A percentile compares a stretch with the other conserved stretches of the same genome.
Conservation (phyloP, 2,329 filamentous ascomycete genomes). For the Ophiostoma pallidulum region DNA sequence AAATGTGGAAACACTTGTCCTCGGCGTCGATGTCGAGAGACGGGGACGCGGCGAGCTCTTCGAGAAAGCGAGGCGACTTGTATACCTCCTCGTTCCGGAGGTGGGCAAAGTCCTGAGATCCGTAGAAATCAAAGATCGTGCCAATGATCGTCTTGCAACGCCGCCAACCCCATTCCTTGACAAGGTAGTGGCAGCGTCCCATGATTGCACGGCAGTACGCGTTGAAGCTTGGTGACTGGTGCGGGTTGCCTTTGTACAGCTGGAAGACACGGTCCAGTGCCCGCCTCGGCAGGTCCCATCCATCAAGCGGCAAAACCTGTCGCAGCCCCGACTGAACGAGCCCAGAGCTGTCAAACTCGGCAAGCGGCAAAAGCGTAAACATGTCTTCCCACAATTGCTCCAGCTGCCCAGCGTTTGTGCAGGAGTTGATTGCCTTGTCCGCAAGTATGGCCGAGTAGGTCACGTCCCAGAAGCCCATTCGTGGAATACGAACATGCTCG, state of each 20-base stretch:
- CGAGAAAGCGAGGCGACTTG: slow-evolving; percentile 51
- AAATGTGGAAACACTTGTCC: slow-evolving; percentile 58
- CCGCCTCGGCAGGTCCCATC: slow-evolving; percentile 51
- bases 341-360: slow-evolving; percentile 49
- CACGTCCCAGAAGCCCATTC: slow-evolving; percentile 53
- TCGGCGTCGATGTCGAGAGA: slow-evolving; percentile 41
- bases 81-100: slow-evolving; percentile 56
- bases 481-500: slow-evolving; percentile 39
- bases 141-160: slow-evolving; percentile 49
- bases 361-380: slow-evolving; percentile 52
- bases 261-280: slow-evolving; percentile 48
- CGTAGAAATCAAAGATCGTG: slow-evolving; percentile 59
- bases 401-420: slow-evolving; percentile 36
- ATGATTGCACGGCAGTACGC: slow-evolving; percentile 53
- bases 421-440: slow-evolving; percentile 23
- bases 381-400: slow-evolving; percentile 50
- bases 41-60: slow-evolving; percentile 39
- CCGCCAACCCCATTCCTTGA: slow-evolving; percentile 57
- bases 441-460: slow-evolving; percentile 34
- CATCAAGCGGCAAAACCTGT: slow-evolving; percentile 36
- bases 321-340: slow-evolving; percentile 33
- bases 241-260: slow-evolving; percentile 45
- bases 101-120: slow-evolving; percentile 50
- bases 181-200: slow-evolving; percentile 52
- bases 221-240: slow-evolving; percentile 53